phyloP scores from a whole-genome alignment of 1,284 basidiomycete species.

The Crucibulum cyathiforme region DNA sequence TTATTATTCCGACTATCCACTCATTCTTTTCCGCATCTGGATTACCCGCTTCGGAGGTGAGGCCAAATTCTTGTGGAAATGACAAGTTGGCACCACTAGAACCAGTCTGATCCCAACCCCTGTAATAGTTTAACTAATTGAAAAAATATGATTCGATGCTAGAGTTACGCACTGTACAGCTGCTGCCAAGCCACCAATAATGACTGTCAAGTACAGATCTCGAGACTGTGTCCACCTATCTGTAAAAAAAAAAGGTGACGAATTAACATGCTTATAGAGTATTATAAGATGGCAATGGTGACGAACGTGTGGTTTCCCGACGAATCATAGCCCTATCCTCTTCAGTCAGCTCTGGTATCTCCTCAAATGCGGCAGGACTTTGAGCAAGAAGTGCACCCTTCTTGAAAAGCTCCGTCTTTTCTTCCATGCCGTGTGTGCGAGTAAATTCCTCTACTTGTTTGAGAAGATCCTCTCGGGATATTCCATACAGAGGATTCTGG shows the following conservation, averaged over 20 bases:
- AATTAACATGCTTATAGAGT: not conserved
- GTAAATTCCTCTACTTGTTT: constrained; percentile 52
- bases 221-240: constrained; percentile 60
- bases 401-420: constrained; percentile 47
- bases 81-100: constrained; percentile 67
- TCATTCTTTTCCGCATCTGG: constrained; percentile 38
- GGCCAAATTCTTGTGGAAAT: constrained; percentile 61
- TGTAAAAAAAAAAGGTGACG: constrained; percentile 11
- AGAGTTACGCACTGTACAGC: constrained; percentile 54
- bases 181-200: constrained; percentile 59
- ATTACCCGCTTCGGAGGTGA: constrained; percentile 21
- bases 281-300: not conserved
- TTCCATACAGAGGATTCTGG: constrained; percentile 56
- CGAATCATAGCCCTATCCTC: constrained; percentile 51
- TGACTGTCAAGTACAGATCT: constrained; percentile 56
- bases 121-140: constrained; percentile 12
- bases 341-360: constrained; percentile 51
- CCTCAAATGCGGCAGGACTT: constrained; percentile 52
- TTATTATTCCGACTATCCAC: constrained; percentile 51
- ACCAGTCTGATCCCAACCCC: constrained; percentile 64
- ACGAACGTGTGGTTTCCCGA: constrained; percentile 53
- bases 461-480: constrained; percentile 47
- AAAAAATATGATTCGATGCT: not conserved
- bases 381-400: constrained; percentile 66
- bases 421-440: constrained; percentile 46